Conservation (phyloP, 139 green algal species). For the Chlamydomonas schloesseri region DNA sequence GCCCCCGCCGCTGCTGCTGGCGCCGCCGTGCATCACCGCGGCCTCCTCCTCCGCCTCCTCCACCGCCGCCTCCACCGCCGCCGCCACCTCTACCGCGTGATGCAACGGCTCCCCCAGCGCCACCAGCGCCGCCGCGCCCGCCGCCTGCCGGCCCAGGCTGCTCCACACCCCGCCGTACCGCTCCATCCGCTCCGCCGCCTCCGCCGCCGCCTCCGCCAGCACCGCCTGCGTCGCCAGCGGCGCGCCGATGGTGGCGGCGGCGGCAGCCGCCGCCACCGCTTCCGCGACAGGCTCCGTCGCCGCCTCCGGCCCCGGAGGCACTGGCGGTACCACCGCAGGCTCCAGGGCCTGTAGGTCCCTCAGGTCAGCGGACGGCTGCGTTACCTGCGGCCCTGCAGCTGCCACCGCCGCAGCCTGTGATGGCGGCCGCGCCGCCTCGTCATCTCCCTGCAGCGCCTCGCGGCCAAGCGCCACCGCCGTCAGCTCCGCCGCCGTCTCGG, state of each 20-base stretch:
- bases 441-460: not conserved
- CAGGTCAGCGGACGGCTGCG: too few relatives aligned
- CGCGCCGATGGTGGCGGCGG: not conserved
- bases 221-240: not conserved
- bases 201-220: not conserved
- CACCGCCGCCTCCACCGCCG: not conserved
- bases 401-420: too few relatives aligned
- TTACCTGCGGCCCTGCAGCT: too few relatives aligned
- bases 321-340: too few relatives aligned
- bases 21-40: too few relatives aligned
- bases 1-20: not conserved
- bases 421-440: too few relatives aligned
- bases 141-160: slow-evolving; percentile 4
- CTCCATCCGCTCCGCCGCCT: slow-evolving; percentile 1
- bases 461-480: not conserved
- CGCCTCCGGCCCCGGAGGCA: too few relatives aligned
- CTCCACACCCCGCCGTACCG: not conserved
- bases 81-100: slow-evolving; percentile 11
- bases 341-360: too few relatives aligned
- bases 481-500: not conserved
- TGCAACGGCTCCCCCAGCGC: slow-evolving; percentile 40
- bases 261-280: too few relatives aligned
- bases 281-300: too few relatives aligned
- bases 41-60: not conserved
- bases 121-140: slow-evolving; percentile 41